Evolutionary conservation across 73 alveolate genomes (phyloP).

Genomic region (Tetrahymena borealis): DNA sequence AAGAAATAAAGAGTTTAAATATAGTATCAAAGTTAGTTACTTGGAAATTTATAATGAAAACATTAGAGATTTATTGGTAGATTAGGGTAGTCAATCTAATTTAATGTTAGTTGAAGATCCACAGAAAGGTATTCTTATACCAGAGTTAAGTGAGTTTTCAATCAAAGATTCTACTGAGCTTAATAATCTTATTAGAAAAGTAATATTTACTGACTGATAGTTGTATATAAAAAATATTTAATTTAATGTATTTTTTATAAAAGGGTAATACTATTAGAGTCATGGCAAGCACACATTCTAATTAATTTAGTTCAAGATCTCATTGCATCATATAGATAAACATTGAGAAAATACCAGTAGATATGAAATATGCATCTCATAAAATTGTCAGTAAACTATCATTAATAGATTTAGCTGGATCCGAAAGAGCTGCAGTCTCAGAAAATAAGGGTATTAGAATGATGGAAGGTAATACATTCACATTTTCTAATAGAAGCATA

Average conservation of each 20-base stretch:
- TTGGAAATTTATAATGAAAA: constrained; percentile 91
- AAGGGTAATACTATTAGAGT: constrained; percentile 96
- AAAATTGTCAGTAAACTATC: constrained; percentile 80
- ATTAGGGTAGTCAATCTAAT: constrained; percentile 39
- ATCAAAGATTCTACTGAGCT: not conserved
- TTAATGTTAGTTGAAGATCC: constrained; percentile 27
- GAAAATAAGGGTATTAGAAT: constrained; percentile 95
- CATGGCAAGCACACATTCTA: constrained; percentile 97
- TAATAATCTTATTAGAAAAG: not conserved
- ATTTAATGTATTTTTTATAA: constrained; percentile 37
- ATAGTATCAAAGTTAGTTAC: constrained; percentile 74
- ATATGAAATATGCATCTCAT: constrained; percentile 72
- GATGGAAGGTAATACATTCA: constrained; percentile 98
- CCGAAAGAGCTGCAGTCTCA: constrained; percentile 95
- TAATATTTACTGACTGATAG: not conserved
- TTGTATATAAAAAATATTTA: not conserved
- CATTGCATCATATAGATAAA: constrained; percentile 83
- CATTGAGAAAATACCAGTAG: constrained; percentile 77
- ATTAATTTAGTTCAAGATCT: constrained; percentile 90
- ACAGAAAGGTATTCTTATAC: constrained; percentile 11
- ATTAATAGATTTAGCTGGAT: constrained; percentile 96
- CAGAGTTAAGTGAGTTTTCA: constrained; percentile 46
- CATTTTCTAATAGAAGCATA: no score
- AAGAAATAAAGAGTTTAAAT: not conserved
- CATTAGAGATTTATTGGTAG: constrained; percentile 77